These are phyloP conservation scores for Xylariales sp. DNA, from an alignment of 2,329 filamentous ascomycete species.

Conservation along the genomic window DNA sequence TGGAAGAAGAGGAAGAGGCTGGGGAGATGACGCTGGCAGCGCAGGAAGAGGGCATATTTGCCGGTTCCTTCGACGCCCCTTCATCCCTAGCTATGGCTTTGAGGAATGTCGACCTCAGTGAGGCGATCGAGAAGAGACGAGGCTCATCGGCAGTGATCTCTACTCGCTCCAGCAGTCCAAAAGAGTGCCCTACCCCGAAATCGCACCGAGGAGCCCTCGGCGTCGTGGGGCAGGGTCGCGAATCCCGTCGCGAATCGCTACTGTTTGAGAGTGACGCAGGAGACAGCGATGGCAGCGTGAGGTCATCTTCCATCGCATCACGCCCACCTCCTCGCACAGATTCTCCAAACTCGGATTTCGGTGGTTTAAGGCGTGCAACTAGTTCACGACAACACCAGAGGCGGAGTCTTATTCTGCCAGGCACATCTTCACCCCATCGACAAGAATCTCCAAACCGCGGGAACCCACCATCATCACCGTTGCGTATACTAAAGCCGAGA, in stretches of 20 bases:
- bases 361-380: constrained; percentile 67
- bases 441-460: constrained; percentile 84
- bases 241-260: constrained; percentile 73
- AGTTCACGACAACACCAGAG: constrained; percentile 82
- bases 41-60: constrained; percentile 51
- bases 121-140: constrained; percentile 33
- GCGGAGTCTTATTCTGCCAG: constrained; percentile 77
- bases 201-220: constrained; percentile 65
- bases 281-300: constrained; percentile 83
- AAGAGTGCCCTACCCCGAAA: constrained; percentile 84
- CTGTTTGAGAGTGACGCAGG: constrained; percentile 78
- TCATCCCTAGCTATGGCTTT: constrained; percentile 55
- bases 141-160: constrained; percentile 65
- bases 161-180: constrained; percentile 83
- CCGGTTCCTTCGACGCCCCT: constrained; percentile 53
- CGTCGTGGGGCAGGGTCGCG: constrained; percentile 51
- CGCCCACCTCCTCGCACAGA: constrained; percentile 69
- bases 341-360: constrained; percentile 85
- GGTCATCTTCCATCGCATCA: constrained; percentile 72
- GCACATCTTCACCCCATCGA: constrained; percentile 72
- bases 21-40: constrained; percentile 30
- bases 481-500: constrained; percentile 81
- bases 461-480: constrained; percentile 73
- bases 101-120: constrained; percentile 35
- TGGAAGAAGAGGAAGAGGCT: constrained; percentile 37